Evolutionary conservation across 352 stramenopile species (phyloP), one percentile per base, ranked within the genome.

Genomic region (Hyaloperonospora brassicae): DNA sequence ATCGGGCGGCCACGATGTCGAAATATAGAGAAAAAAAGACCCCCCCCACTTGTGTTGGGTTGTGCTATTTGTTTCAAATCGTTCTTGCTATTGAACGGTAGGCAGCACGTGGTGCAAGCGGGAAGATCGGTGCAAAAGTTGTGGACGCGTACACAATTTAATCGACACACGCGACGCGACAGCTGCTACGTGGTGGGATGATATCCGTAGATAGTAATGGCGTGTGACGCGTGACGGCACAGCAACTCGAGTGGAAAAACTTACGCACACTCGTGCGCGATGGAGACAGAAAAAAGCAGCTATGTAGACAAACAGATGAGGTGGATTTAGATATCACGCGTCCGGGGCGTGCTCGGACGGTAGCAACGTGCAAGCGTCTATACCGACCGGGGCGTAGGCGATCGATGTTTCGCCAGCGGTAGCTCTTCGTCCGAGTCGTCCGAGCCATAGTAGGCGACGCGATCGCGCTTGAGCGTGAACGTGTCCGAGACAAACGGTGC

Each of bases 361-460:
- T 54, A 61, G 47, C 11, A 52, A 39, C 34, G 13, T 13, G 34
- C 34, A 39, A 13, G 34, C 13, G 8, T 13, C 8, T 13, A 8
- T 36, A 66, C 52, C 55, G 69, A 58, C 11, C 57, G 52, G 10
- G 64, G 61, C 57, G 57, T 54, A 9, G 79, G 79, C 2, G 79
- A 87, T 72, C 77, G 86, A 62, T 87, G 78, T 51, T 78, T 66
- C 23, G 75, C 70, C 17, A 89, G 63, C 24, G 79, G 76, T 34
- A 87, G 61, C 24, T 85, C 75, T 36, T 87, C 79, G 27, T 89
- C 76, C 35, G 79, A 86, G 56, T 89, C 76, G 43, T 82, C 76
- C 1, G 81, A 70, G 44, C 76, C 75, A 53, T 79, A 86, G 62
- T 77, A 81, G 36, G 17, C 17, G 17, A 79, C 72, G 17, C 73